Conservation (phyloP, 257 asterid species). For the Plantago major region DNA sequence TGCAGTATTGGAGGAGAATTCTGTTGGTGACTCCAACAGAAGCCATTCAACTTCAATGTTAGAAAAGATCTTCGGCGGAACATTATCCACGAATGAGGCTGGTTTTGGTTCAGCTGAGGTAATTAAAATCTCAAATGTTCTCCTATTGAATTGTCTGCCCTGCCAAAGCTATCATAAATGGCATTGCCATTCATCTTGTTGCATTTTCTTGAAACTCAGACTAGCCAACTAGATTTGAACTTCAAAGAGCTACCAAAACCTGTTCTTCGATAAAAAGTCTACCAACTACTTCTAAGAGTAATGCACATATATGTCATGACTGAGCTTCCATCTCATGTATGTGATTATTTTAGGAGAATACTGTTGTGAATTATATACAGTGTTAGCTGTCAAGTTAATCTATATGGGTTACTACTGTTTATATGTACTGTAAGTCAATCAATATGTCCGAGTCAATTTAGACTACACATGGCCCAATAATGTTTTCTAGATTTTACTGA, state of each 20-base stretch:
- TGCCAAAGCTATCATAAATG: conserved; percentile 3
- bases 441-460: too few relatives aligned
- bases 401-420: too few relatives aligned
- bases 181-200: neutral
- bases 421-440: too few relatives aligned
- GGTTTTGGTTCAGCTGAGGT: conserved; percentile 46
- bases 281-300: neutral
- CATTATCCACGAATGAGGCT: conserved; percentile 35
- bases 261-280: neutral
- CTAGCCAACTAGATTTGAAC: neutral
- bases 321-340: neutral
- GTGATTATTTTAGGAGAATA: too few relatives aligned
- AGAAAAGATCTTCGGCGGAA: conserved; percentile 58
- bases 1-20: conserved; percentile 31
- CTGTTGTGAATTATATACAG: too few relatives aligned
- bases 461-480: too few relatives aligned
- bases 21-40: conserved; percentile 34
- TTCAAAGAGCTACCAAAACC: neutral
- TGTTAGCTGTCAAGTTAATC: too few relatives aligned
- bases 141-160: conserved; percentile 14
- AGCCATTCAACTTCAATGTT: conserved; percentile 47
- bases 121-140: conserved; percentile 16
- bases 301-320: neutral
- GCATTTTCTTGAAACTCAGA: conserved; percentile 1
- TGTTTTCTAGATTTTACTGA: too few relatives aligned